Evolutionary conservation across 1,284 basidiomycete genomes (phyloP), one percentile per base, ranked within the genome.

Genomic region (Rhodotorula sp.): DNA sequence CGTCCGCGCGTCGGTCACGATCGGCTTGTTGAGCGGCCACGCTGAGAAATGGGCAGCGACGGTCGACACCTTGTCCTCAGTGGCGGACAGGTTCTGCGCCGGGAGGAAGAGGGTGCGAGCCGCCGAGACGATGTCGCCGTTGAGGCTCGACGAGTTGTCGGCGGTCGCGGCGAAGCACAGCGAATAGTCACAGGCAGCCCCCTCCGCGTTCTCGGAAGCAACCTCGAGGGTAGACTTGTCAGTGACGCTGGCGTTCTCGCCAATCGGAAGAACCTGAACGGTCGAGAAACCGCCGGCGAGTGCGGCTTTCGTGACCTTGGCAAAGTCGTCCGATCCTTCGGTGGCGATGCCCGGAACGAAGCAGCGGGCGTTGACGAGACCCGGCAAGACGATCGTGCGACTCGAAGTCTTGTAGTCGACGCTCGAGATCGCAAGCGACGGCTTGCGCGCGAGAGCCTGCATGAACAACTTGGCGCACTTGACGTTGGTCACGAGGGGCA

Each of bases 381-480:
- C 95, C 22, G 95, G 95, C 86, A 99, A 91, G 20, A 87, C 89
- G 80, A 93, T 88, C 1, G 93, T 95, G 65, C 87, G 85, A 81
- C 95, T 93, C 42, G 94, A 95, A 62, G 91, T 94, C 87, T 99
- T 97, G 83, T 88, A 93, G 81, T 99, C 96, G 75, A 97, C 86
- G 68, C 85, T 89, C 10, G 92, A 91, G 54, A 99, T 91, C 67
- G 95, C 90, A 63, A 99, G 86, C 26, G 81, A 80, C 24, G 94
- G 89, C 81, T 88, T 91, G 76, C 93, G 88, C 70, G 97, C 90
- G 69, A 99, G 86, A 4, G 95, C 96, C 82, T 99, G 95, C 53
- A 93, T 91, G 62, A 99, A 87, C 79, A 99, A 86, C 83, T 99
- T 99, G 73, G 96, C 96, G 80, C 94, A 95, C 85, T 99, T 99